phyloP scores from a whole-genome alignment of 2,329 filamentous ascomycete species.

The Celoporthe dispersa region DNA sequence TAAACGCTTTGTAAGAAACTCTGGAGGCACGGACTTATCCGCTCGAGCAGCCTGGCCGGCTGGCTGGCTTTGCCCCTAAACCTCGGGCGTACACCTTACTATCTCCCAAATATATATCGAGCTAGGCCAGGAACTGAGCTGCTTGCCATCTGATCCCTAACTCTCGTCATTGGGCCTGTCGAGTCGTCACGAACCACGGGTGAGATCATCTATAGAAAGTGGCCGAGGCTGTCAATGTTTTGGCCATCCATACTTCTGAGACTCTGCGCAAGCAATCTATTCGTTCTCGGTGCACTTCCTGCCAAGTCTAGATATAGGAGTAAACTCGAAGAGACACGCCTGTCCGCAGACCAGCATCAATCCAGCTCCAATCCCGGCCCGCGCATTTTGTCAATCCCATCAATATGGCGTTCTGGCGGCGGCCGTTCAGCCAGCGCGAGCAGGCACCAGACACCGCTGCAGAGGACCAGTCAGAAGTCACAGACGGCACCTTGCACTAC shows the following conservation, averaged over 20 bases:
- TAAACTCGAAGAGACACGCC: background rate
- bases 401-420: slow-evolving; percentile 25
- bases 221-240: background rate
- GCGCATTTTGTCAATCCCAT: background rate
- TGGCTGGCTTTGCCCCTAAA: background rate
- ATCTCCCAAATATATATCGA: background rate
- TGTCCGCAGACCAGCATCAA: background rate
- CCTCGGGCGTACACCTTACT: background rate
- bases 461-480: slow-evolving; percentile 13
- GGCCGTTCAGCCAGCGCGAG: slow-evolving; percentile 17
- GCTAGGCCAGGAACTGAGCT: background rate
- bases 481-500: slow-evolving; percentile 27
- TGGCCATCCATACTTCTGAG: background rate
- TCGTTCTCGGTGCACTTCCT: background rate
- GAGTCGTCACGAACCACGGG: background rate
- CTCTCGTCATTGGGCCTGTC: slow-evolving; percentile 2
- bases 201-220: background rate
- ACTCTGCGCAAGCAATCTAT: background rate
- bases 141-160: background rate
- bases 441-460: slow-evolving; percentile 1
- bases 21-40: background rate
- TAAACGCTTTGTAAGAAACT: background rate
- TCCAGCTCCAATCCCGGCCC: background rate
- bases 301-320: background rate
- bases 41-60: background rate